Percentiles rank a stretch among this genome's conserved stretches.
Conservation (phyloP, 1,284 basidiomycete genomes). For the Gymnopus androsaceus region DNA sequence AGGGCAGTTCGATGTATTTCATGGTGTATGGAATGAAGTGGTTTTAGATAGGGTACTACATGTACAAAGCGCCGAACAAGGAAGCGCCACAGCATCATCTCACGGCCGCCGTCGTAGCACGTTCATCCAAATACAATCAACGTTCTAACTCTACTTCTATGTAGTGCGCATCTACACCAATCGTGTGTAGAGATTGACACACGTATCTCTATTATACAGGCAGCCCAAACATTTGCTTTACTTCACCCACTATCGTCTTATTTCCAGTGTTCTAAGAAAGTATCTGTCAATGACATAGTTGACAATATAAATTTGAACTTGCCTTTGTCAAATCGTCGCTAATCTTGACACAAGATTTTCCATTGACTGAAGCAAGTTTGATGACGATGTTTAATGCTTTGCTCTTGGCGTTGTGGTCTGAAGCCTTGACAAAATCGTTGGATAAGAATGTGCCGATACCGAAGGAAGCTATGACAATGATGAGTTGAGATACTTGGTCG, state of each 20-base stretch:
- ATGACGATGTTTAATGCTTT: slow-evolving; percentile 92
- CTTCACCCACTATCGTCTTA: slow-evolving; percentile 38
- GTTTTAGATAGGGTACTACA: too few relatives aligned
- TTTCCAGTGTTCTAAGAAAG: slow-evolving; percentile 48
- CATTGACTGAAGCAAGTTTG: slow-evolving; percentile 79
- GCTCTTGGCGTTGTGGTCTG: slow-evolving; percentile 60
- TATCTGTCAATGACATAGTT: slow-evolving; percentile 1
- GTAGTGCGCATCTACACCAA: too few relatives aligned
- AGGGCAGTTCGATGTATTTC: slow-evolving; percentile 91
- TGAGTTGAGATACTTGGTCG: not conserved
- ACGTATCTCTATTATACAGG: not conserved
- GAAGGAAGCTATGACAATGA: slow-evolving; percentile 59
- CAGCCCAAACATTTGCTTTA: slow-evolving; percentile 44
- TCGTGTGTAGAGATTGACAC: too few relatives aligned
- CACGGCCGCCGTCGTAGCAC: too few relatives aligned
- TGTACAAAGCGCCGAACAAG: too few relatives aligned
- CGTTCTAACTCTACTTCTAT: too few relatives aligned
- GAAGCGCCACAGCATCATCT: too few relatives aligned
- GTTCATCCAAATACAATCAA: too few relatives aligned
- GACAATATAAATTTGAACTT: slow-evolving; percentile 1
- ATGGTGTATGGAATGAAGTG: slow-evolving; percentile 48
- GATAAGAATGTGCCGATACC: slow-evolving; percentile 92
- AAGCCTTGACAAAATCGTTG: slow-evolving; percentile 76
- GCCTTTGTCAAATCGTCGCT: slow-evolving; percentile 91
- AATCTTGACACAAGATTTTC: slow-evolving; percentile 83